phyloP scores from a whole-genome alignment of 1,284 basidiomycete species.

The Pisolithus thermaeus region DNA sequence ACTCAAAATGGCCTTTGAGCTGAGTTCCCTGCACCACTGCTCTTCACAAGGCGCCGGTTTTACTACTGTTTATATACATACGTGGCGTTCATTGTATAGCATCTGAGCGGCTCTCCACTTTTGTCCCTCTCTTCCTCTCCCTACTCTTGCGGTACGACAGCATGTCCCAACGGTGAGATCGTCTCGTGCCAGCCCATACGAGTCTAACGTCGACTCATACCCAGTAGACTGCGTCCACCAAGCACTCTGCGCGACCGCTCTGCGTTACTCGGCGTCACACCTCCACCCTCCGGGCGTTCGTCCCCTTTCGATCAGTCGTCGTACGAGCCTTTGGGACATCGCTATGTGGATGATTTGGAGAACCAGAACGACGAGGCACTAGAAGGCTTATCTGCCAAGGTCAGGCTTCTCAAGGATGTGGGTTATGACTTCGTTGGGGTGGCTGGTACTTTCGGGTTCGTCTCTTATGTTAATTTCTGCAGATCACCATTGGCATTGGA shows the following conservation, averaged over 20 bases:
- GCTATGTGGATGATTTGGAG: conserved; percentile 87
- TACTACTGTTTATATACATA: too few relatives aligned
- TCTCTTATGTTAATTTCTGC: conserved; percentile 9
- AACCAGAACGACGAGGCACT: conserved; percentile 93
- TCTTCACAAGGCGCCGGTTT: too few relatives aligned
- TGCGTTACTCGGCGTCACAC: conserved; percentile 50
- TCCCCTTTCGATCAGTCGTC: conserved; percentile 47
- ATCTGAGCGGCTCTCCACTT: not conserved
- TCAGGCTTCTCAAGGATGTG: conserved; percentile 93
- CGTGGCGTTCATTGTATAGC: too few relatives aligned
- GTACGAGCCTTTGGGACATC: conserved; percentile 39
- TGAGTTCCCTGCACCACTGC: too few relatives aligned
- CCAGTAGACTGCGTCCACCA: conserved; percentile 31
- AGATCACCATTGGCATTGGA: conserved; percentile 95
- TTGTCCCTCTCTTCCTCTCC: too few relatives aligned
- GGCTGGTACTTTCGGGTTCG: conserved; percentile 16
- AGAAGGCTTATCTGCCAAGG: conserved; percentile 88
- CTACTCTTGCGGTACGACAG: not conserved
- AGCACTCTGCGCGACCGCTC: conserved; percentile 62
- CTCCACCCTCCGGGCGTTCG: conserved; percentile 68
- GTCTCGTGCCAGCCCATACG: not conserved
- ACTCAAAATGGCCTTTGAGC: too few relatives aligned
- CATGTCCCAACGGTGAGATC: conserved; percentile 55
- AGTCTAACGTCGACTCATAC: conserved; percentile 6
- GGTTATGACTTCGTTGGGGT: conserved; percentile 27